Conservation (phyloP, 257 asterid species). For the Nicotiana paniculata region DNA sequence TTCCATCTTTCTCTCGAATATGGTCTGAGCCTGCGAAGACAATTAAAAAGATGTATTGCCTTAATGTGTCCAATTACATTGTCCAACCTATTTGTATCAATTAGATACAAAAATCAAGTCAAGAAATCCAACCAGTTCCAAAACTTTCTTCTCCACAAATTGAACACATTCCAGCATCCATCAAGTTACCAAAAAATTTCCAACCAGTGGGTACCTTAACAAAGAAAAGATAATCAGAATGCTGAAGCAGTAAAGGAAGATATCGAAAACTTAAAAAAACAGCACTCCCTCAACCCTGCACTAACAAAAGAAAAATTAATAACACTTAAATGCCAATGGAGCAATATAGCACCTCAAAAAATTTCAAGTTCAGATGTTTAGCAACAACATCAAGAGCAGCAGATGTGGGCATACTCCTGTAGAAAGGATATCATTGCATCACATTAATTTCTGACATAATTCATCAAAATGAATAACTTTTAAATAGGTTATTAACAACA, state of each 20-base stretch:
- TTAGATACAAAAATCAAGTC: not conserved
- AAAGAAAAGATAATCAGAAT: constrained; percentile 4
- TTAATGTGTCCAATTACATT: not conserved
- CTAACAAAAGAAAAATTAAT: not conserved
- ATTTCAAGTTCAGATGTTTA: constrained; percentile 69
- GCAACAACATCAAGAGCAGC: constrained; percentile 99
- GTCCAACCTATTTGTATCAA: not conserved
- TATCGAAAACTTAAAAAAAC: constrained; percentile 16
- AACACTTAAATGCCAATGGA: not conserved
- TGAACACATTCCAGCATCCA: constrained; percentile 99
- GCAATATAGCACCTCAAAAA: constrained; percentile 65
- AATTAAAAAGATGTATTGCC: constrained; percentile 2
- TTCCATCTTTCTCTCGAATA: constrained; percentile 97
- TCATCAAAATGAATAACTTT: constrained; percentile 1
- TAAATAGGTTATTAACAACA: not conserved
- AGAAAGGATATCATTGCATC: constrained; percentile 16
- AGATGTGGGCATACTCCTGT: constrained; percentile 99
- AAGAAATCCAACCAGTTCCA: constrained; percentile 72
- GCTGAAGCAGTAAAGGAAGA: not conserved
- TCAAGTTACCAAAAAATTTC: constrained; percentile 96
- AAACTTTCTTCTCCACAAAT: constrained; percentile 99
- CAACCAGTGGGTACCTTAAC: constrained; percentile 96
- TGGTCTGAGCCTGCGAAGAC: constrained; percentile 81
- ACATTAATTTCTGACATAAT: not conserved
- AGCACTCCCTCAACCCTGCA: constrained; percentile 6